phyloP scores from a whole-genome alignment of 108 stramenopile species.

The Nitzschia sp. region DNA sequence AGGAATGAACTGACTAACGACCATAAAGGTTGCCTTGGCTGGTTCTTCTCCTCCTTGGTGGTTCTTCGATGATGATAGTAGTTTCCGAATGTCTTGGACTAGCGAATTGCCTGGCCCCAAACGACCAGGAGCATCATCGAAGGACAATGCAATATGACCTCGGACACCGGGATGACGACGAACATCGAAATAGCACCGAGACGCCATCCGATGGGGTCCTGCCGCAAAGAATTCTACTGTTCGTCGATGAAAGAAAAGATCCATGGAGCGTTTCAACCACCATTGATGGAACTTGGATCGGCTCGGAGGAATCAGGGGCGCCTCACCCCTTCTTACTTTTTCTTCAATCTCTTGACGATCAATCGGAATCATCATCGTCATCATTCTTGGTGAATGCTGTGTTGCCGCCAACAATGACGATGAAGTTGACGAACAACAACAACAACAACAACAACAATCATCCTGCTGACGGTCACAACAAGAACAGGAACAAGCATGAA shows the following conservation, averaged over 20 bases:
- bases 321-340: not conserved
- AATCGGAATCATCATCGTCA: not conserved
- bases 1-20: constrained; percentile 1
- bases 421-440: not conserved
- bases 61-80: not conserved
- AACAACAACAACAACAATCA: not conserved
- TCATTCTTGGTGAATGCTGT: not conserved
- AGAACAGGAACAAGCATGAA: not conserved
- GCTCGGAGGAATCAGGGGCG: not conserved
- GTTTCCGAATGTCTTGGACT: not conserved
- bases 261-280: not conserved
- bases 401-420: not conserved
- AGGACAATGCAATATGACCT: not conserved
- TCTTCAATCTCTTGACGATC: not conserved
- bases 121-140: not conserved
- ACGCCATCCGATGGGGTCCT: not conserved
- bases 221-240: not conserved
- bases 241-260: not conserved
- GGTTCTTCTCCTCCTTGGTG: constrained; percentile 5
- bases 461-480: no score
- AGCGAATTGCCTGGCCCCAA: not conserved
- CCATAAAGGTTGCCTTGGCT: constrained; percentile 38
- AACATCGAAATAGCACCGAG: not conserved
- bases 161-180: not conserved
- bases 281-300: not conserved